Conservation (phyloP, 805 yeast species). For the Saccharomycopsis olivae region DNA sequence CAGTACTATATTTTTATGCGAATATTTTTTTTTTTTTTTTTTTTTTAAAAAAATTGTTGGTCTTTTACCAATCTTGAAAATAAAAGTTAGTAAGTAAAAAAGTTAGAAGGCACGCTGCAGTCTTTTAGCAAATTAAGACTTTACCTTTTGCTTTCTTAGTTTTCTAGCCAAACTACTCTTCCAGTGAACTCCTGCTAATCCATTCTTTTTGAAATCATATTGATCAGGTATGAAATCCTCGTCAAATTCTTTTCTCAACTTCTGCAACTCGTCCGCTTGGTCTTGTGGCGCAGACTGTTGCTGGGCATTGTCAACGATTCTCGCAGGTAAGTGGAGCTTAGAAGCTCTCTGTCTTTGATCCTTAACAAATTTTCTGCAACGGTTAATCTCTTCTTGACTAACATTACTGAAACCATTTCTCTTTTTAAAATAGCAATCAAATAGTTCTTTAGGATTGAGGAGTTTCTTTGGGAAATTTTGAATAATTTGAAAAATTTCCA, state of each 20-base stretch:
- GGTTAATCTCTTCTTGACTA: constrained; percentile 72
- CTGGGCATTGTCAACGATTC: neutral
- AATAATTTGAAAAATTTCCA: constrained; percentile 71
- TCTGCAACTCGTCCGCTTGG: constrained; percentile 21
- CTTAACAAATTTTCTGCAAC: constrained; percentile 69
- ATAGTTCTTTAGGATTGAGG: constrained; percentile 55
- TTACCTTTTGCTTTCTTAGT: constrained; percentile 30
- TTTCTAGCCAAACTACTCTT: constrained; percentile 46
- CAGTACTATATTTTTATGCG: too few species aligned
- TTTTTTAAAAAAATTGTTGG: too few species aligned
- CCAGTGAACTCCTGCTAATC: constrained; percentile 48
- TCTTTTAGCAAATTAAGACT: too few species aligned
- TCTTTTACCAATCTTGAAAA: too few species aligned
- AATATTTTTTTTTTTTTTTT: too few species aligned
- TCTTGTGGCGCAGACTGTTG: too few species aligned
- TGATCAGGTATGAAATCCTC: constrained; percentile 27
- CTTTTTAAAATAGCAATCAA: constrained; percentile 68
- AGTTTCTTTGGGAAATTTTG: constrained; percentile 72
- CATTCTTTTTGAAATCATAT: constrained; percentile 31
- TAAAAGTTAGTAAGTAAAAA: too few species aligned
- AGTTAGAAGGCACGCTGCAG: too few species aligned
- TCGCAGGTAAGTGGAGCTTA: neutral
- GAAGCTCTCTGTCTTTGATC: constrained; percentile 39
- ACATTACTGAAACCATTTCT: constrained; percentile 62
- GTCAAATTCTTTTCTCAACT: constrained; percentile 21